Percentiles rank a stretch among this genome's conserved stretches.
These are phyloP conservation scores for Corynespora cassiicola DNA, from an alignment of 2,329 filamentous ascomycete species.

Conservation along the genomic window DNA sequence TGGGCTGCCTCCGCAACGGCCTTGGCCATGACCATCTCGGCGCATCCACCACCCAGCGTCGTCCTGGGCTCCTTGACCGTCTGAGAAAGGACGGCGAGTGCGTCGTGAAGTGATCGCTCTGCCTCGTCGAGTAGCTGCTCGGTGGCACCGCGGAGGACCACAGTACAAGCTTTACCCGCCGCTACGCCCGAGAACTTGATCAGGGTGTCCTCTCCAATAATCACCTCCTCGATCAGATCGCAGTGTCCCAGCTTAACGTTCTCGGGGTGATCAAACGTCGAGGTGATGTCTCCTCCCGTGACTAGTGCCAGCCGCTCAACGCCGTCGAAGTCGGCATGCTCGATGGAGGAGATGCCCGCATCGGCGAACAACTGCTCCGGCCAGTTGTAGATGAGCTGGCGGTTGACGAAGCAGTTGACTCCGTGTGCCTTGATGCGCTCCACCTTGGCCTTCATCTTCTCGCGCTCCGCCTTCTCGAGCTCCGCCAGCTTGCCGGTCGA, in stretches of 20 bases:
- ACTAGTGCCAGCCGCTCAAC: constrained; percentile 94
- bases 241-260: constrained; percentile 96
- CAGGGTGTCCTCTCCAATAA: constrained; percentile 96
- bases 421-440: constrained; percentile 98
- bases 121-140: constrained; percentile 97
- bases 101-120: constrained; percentile 94
- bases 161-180: constrained; percentile 92
- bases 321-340: constrained; percentile 98
- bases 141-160: constrained; percentile 93
- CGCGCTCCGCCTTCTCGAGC: constrained; percentile 94
- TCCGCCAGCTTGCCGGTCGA: constrained; percentile 98
- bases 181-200: constrained; percentile 98
- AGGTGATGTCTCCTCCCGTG: constrained; percentile 95
- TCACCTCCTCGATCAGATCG: constrained; percentile 95
- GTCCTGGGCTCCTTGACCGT: constrained; percentile 94
- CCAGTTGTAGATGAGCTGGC: constrained; percentile 99
- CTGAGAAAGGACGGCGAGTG: constrained; percentile 93
- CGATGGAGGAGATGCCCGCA: constrained; percentile 96
- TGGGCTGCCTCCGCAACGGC: constrained; percentile 93
- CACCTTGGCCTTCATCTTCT: constrained; percentile 99
- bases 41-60: constrained; percentile 92
- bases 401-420: constrained; percentile 99
- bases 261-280: constrained; percentile 97
- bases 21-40: constrained; percentile 99
- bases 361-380: constrained; percentile 98